These are phyloP conservation scores for Suillus lakei DNA, from an alignment of 768 basidiomycete genomes.

Conservation along the genomic window DNA sequence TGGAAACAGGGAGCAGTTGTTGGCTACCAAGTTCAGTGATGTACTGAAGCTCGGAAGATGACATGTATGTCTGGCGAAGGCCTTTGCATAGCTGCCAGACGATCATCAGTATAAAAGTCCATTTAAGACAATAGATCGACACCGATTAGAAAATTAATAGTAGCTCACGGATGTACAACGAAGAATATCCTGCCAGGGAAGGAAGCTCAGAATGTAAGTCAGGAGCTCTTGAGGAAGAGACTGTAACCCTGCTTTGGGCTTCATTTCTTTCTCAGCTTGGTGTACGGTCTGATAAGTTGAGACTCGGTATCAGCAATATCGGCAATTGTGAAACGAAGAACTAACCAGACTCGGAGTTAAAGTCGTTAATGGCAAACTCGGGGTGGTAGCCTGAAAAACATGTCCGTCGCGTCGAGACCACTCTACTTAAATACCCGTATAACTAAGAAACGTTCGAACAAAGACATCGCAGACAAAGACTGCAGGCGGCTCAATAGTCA, in stretches of 20 bases:
- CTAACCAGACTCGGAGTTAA: background rate
- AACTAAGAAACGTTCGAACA: background rate
- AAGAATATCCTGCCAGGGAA: slow-evolving; percentile 1
- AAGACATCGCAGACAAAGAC: background rate
- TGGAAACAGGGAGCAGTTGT: background rate
- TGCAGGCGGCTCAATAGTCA: background rate
- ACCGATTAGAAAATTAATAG: background rate
- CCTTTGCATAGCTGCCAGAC: background rate
- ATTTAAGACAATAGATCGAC: background rate
- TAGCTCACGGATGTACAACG: slow-evolving; percentile 1
- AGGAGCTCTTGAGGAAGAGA: background rate
- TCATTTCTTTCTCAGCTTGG: background rate
- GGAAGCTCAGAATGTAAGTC: background rate
- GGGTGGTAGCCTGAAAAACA: background rate
- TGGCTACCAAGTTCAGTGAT: slow-evolving; percentile 4
- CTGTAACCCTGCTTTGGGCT: background rate
- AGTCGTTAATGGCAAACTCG: background rate
- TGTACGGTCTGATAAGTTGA: background rate
- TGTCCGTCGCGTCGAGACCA: background rate
- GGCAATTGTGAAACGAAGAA: background rate
- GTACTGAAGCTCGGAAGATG: slow-evolving; percentile 5
- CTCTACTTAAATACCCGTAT: background rate
- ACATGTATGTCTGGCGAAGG: background rate
- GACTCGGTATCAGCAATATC: background rate
- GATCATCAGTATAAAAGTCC: background rate